phyloP scores from a whole-genome alignment of 2,329 filamentous ascomycete genomes.

The Cryphonectria nitschkei region DNA sequence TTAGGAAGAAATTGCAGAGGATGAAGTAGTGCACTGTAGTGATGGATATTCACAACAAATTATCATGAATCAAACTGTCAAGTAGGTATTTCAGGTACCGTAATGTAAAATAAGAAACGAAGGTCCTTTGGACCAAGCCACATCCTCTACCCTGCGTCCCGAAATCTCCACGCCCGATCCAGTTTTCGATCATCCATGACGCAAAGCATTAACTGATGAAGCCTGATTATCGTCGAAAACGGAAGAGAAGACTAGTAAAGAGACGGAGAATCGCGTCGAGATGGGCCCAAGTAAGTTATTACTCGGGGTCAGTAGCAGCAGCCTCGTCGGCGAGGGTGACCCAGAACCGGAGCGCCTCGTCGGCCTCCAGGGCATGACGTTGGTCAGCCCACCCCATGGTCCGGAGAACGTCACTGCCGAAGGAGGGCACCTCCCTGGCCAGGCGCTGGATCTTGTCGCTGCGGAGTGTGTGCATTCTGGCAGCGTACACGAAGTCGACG shows the following conservation, averaged over 20 bases:
- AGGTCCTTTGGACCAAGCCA: too few species aligned
- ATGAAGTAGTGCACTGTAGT: too few species aligned
- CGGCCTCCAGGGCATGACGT: background rate
- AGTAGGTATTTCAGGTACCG: background rate
- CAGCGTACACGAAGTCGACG: slow-evolving; percentile 1
- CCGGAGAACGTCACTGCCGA: background rate
- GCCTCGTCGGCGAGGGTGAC: too few species aligned
- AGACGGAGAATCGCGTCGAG: background rate
- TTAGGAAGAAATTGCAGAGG: too few species aligned
- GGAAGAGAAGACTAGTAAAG: background rate
- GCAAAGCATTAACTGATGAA: background rate
- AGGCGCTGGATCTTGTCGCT: background rate
- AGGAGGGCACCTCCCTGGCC: background rate
- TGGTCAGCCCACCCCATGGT: background rate
- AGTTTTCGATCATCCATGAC: background rate
- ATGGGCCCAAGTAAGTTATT: background rate
- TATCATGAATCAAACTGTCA: background rate
- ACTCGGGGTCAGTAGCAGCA: background rate
- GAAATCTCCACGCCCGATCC: background rate
- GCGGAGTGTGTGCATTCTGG: background rate
- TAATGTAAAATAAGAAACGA: too few species aligned
- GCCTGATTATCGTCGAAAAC: background rate
- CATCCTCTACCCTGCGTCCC: background rate
- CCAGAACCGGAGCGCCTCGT: slow-evolving; percentile 3
- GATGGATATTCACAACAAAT: background rate